Percentiles rank a stretch among this genome's conserved stretches.
phyloP scores from a whole-genome alignment of 208 protist genomes.

The Perkinsela sp. region DNA sequence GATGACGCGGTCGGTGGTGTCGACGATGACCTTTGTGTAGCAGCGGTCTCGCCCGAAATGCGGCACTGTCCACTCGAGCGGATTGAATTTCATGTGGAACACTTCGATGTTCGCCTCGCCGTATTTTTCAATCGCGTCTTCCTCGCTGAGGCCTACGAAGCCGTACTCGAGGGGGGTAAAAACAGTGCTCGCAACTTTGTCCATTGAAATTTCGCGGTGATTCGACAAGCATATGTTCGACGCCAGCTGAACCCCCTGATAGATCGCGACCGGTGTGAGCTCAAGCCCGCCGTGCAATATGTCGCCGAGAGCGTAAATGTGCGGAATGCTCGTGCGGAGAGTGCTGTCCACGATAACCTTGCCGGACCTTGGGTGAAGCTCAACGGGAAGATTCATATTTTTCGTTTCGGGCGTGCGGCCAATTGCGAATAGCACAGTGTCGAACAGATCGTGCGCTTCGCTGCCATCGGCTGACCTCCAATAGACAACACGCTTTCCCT shows the following conservation, averaged over 20 bases:
- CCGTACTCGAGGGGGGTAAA: constrained; percentile 77
- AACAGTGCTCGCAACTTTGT: constrained; percentile 38
- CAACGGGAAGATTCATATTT: constrained; percentile 15
- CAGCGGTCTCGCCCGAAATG: constrained; percentile 12
- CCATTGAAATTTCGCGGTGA: constrained; percentile 10
- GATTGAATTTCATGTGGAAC: constrained; percentile 30
- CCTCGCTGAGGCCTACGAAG: constrained; percentile 26
- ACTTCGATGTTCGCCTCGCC: constrained; percentile 40
- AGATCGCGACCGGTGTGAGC: constrained; percentile 58
- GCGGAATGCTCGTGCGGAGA: constrained; percentile 22
- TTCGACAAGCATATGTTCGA: constrained; percentile 10
- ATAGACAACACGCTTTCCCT: not conserved
- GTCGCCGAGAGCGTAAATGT: constrained; percentile 65
- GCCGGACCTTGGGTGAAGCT: constrained; percentile 8
- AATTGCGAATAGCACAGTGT: constrained; percentile 56
- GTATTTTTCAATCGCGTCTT: constrained; percentile 22
- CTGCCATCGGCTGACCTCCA: not conserved
- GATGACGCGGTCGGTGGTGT: constrained; percentile 25
- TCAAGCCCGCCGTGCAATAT: constrained; percentile 13
- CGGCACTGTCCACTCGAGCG: constrained; percentile 31
- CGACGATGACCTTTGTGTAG: constrained; percentile 36
- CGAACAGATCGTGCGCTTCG: constrained; percentile 11
- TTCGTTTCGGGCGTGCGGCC: constrained; percentile 16
- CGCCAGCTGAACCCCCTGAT: constrained; percentile 31
- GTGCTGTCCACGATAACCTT: constrained; percentile 11